Base-by-base conservation (phyloP, 2,329 filamentous ascomycete genomes). In the Cytospora mali region DNA sequence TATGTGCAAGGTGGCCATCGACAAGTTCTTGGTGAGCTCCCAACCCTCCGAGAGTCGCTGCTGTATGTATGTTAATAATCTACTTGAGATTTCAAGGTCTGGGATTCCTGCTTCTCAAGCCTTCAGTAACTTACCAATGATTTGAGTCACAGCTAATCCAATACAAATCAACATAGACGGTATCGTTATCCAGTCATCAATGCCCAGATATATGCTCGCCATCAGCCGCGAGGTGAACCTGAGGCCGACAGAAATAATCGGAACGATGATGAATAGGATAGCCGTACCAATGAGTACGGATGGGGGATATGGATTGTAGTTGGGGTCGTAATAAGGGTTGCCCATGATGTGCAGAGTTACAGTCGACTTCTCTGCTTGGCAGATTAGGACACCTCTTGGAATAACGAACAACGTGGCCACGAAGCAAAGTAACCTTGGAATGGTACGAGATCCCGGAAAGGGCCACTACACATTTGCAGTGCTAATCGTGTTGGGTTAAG, bases 1-100 rank as follows among this genome's bases (percentile, higher is more conserved):
- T 57, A 18, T 57, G 55, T 6, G 55, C 55, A 18, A 57, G 39
- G n/a, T 57, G 55, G 18, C 55, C 55, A 28, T 57, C 39, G 55
- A 57, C 27, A n/a, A 57, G 55, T 7, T 21, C 29, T 27, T 57
- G 55, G 11, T 57, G 55, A 7, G 39, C 48, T 18, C 55, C 55
- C 3, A 57, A 39, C 3, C 55, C 55, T 16, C 55, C 55, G 18
- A 49, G 13, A 4, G 55, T 23, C 9, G 55, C 49, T 33, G 55
- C 55, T 57, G 39, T 31, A 33, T 13, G 10, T 13, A 33, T 13
- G 31, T 6, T 33, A 33, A 13, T 13, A 11, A 3, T 33, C n/a
- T n/a, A n/a, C n/a, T n/a, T n/a, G n/a, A n/a, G n/a, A n/a, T n/a
- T n/a, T n/a, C n/a, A n/a, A n/a, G n/a, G n/a, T n/a, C n/a, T n/a